Base-by-base conservation (phyloP, 2,329 filamentous ascomycete species). In the Fusarium sp. region DNA sequence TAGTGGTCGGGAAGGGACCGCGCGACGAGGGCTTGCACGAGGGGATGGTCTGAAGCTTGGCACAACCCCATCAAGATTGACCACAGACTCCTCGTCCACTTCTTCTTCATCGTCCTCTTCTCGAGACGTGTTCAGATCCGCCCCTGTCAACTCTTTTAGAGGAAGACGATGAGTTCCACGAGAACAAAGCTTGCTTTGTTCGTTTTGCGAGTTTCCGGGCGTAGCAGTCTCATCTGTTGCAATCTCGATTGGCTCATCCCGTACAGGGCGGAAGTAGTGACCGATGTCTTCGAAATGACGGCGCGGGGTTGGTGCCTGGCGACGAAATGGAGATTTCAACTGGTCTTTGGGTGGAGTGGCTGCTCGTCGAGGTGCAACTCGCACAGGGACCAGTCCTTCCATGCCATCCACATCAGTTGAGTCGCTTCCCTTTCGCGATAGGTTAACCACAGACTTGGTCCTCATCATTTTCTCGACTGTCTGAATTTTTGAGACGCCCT, bases 221-320 rank as follows among this genome's bases (percentile, higher is more conserved):
- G 69, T 75, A 36, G 73, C 73, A 14, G 75, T 76, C 32, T 73
- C 66, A 60, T 77, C 75, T 23, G 61, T 70, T 45, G 72, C 72
- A 62, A 77, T 77, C 15, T 72, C 58, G 37, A 77, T 73, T 15
- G 68, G 64, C 14, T 66, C 42, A 13, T 61, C 52, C 11, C 50
- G 49, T 14, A 49, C 61, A 8, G 68, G 60, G 23, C 57, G 67
- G 33, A 77, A 72, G 58, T 75, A 77, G 29, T 57, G 65, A 27
- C 71, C 65, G 49, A 77, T 77, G 14, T 65, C 67, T 39, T 68
- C 63, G n/a, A 55, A 53, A 21, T 50, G 53, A 14, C 51, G 54
- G 25, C 32, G 41, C 46, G 56, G 37, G 41, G 55, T 43, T 43
- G 49, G 27, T 25, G 31, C 41, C 44, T 44, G 47, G 39, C 31